Evolutionary conservation across 352 stramenopile genomes (phyloP), one percentile per base, ranked within the genome.

Genomic region (Globisporangium heterothallicum): DNA sequence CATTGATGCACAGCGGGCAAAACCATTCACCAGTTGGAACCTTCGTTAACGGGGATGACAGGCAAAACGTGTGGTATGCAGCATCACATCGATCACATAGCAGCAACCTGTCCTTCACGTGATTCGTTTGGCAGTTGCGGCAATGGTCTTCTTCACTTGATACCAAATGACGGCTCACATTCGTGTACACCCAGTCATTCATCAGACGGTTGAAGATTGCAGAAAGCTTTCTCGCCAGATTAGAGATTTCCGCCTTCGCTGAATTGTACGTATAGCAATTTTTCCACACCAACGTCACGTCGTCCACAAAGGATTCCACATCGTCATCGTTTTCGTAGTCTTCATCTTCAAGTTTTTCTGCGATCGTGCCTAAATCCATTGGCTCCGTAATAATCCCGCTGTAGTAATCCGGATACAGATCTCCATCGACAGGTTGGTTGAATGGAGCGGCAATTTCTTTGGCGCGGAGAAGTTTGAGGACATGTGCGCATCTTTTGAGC

Each of bases 251-350:
- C 0, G 84, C 78, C 61, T 86, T 85, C 43, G 86, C 45, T 22
- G 79, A 91, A 43, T 94, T 94, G 69, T 88, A 94, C 22, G 78
- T 67, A 56, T 82, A 90, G 43, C 84, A 94, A 32, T 94, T 94
- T 66, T 82, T 92, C 81, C 79, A 92, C 14, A 94, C 78, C 16
- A 92, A 52, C 24, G 79, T 53, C 16, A 94, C 80, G 48, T 94
- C 84, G 12, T 92, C 84, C 5, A 92, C 65, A 47, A 94, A 91
- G 2, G 72, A 71, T 16, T 90, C 81, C 6, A 92, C 70, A 29
- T 91, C 84, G 35, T 84, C 70, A 44, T 93, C 80, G 40, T 83
- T 72, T 47, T 90, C 81, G 47, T 94, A 94, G 36, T 94, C 84
- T 54, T 92, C 80, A 55, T 91, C 80, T 56, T 89, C 70, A 27